Percentiles rank a stretch among this genome's conserved stretches.
phyloP scores from a whole-genome alignment of 352 stramenopile species.

The Globisporangium camurandrum region DNA sequence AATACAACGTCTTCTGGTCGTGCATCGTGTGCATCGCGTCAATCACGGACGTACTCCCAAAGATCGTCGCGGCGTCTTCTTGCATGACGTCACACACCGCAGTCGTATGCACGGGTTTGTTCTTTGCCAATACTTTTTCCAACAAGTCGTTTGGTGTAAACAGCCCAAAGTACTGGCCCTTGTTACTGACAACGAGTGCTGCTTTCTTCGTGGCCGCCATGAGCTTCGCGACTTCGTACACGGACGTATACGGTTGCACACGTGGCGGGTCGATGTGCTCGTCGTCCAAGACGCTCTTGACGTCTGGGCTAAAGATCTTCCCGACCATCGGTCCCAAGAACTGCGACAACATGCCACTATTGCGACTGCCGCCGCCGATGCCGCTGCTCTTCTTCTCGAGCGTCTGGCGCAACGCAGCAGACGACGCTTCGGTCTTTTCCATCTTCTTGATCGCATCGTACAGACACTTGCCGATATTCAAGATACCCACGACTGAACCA shows the following conservation, averaged over 20 bases:
- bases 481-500: conserved; percentile 89
- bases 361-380: conserved; percentile 25
- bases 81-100: conserved; percentile 90
- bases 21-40: conserved; percentile 87
- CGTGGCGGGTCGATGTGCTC: conserved; percentile 67
- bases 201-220: conserved; percentile 95
- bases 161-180: conserved; percentile 91
- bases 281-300: conserved; percentile 80
- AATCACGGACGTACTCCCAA: conserved; percentile 58
- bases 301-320: conserved; percentile 82
- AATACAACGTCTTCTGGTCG: conserved; percentile 81
- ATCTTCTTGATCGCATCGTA: conserved; percentile 98
- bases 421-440: conserved; percentile 88
- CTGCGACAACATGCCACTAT: conserved; percentile 35
- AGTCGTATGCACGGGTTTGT: conserved; percentile 88
- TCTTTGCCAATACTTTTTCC: conserved; percentile 90
- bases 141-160: conserved; percentile 98
- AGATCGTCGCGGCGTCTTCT: conserved; percentile 69
- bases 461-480: conserved; percentile 98
- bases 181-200: conserved; percentile 91
- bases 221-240: conserved; percentile 89
- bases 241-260: conserved; percentile 85
- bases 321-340: conserved; percentile 81
- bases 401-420: conserved; percentile 57
- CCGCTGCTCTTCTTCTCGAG: conserved; percentile 69